Conservation (phyloP, 768 basidiomycete genomes). For the Chalciporus sphaerocephalus region DNA sequence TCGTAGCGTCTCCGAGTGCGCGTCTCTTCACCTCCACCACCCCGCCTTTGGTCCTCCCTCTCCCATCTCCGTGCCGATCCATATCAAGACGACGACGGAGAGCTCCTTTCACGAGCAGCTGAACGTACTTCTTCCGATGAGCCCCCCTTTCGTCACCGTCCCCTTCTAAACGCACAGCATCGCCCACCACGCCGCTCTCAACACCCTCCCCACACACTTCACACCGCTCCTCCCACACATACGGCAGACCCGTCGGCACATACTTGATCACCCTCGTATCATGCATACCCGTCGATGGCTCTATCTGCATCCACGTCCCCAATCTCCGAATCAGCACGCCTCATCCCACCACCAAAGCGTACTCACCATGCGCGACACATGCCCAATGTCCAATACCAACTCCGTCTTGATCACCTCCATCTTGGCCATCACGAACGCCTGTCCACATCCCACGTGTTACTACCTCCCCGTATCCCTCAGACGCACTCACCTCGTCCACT, state of each 20-base stretch:
- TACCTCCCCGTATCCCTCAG: background rate
- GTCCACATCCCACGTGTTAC: background rate
- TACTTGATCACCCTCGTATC: slow-evolving; percentile 19
- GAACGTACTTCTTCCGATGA: slow-evolving; percentile 16
- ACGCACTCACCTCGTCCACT: slow-evolving; percentile 21
- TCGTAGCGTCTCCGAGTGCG: slow-evolving; percentile 15
- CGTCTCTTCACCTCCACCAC: slow-evolving; percentile 7
- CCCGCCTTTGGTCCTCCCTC: background rate
- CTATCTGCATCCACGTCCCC: slow-evolving; percentile 10
- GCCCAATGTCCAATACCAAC: slow-evolving; percentile 6
- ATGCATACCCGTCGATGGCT: slow-evolving; percentile 8
- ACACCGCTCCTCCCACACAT: slow-evolving; percentile 15
- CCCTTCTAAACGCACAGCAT: background rate
- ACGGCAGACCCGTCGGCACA: slow-evolving; percentile 10
- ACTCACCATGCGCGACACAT: slow-evolving; percentile 19
- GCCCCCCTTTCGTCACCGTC: background rate
- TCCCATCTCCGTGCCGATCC: slow-evolving; percentile 2
- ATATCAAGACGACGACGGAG: slow-evolving; percentile 16
- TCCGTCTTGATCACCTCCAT: slow-evolving; percentile 21
- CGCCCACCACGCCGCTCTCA: background rate
- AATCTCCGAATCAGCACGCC: background rate
- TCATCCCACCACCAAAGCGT: no score
- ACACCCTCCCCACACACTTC: background rate
- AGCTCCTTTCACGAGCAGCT: slow-evolving; percentile 19
- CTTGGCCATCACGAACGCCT: slow-evolving; percentile 16